Conservation (phyloP, 306 rosid genomes). For the Cicer arietinum region DNA sequence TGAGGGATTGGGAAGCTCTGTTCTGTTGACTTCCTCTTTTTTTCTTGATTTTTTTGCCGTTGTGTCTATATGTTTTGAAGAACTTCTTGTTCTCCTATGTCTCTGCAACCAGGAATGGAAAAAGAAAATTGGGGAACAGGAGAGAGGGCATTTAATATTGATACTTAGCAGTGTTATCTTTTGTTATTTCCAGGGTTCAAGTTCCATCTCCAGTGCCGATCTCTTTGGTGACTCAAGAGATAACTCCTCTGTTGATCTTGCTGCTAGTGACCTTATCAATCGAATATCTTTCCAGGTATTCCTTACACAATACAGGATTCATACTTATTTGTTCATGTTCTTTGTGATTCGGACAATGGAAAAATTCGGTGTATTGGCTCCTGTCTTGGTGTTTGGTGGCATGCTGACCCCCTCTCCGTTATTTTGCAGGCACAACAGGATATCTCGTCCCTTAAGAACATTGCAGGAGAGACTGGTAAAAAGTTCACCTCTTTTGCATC, state of each 20-base stretch:
- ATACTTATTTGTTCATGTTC: constrained; percentile 8
- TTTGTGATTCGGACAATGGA: neutral
- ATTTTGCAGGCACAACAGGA: constrained; percentile 87
- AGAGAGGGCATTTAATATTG: constrained; percentile 2
- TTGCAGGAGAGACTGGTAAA: constrained; percentile 98
- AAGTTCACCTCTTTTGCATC: constrained; percentile 87
- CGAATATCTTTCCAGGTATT: constrained; percentile 86
- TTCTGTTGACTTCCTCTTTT: neutral
- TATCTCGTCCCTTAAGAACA: constrained; percentile 80
- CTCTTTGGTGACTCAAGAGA: constrained; percentile 73
- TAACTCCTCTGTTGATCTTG: constrained; percentile 63
- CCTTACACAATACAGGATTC: constrained; percentile 15
- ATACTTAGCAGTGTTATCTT: constrained; percentile 25
- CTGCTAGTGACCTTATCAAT: constrained; percentile 73
- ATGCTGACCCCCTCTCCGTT: neutral
- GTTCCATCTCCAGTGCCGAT: constrained; percentile 91
- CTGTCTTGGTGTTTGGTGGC: constrained; percentile 14
- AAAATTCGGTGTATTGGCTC: constrained; percentile 1
- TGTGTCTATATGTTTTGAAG: neutral
- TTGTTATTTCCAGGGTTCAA: constrained; percentile 65
- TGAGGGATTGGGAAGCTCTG: neutral
- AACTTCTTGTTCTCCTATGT: neutral
- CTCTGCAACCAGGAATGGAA: neutral
- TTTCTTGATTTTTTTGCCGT: neutral
- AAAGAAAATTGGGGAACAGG: neutral